Conservation (phyloP, 2,329 filamentous ascomycete species). For the Plectosphaerella plurivora region DNA sequence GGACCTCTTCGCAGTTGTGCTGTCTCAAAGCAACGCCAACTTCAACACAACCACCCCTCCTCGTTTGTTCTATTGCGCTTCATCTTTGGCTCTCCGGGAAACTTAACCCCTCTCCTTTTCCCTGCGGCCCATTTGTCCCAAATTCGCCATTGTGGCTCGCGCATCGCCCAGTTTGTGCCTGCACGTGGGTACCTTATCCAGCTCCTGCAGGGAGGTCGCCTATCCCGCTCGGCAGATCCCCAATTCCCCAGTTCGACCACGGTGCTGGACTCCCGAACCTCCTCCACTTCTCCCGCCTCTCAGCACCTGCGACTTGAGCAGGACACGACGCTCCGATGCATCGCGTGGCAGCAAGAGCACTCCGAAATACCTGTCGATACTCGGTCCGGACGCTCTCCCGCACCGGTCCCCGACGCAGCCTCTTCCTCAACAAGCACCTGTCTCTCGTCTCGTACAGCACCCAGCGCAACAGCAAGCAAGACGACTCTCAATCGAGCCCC, state of each 20-base stretch:
- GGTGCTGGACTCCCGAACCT: neutral
- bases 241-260: neutral
- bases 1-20: no score
- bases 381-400: constrained; percentile 50
- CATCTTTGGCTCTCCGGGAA: no score
- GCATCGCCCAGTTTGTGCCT: no score
- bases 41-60: no score
- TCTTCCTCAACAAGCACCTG: constrained; percentile 22
- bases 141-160: no score
- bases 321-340: constrained; percentile 52
- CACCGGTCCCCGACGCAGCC: constrained; percentile 39
- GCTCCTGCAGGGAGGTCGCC: no score
- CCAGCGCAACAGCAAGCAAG: constrained; percentile 11
- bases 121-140: no score
- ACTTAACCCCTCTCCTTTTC: no score
- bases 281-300: neutral
- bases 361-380: constrained; percentile 64
- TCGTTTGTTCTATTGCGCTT: no score
- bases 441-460: constrained; percentile 11
- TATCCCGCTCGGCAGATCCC: neutral
- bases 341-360: constrained; percentile 63
- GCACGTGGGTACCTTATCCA: no score
- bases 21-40: no score
- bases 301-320: neutral
- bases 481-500: constrained; percentile 17